Percentiles rank a stretch among this genome's conserved stretches.
phyloP scores from a whole-genome alignment of 1,139 yeast species.

The Zygoascus sp. region DNA sequence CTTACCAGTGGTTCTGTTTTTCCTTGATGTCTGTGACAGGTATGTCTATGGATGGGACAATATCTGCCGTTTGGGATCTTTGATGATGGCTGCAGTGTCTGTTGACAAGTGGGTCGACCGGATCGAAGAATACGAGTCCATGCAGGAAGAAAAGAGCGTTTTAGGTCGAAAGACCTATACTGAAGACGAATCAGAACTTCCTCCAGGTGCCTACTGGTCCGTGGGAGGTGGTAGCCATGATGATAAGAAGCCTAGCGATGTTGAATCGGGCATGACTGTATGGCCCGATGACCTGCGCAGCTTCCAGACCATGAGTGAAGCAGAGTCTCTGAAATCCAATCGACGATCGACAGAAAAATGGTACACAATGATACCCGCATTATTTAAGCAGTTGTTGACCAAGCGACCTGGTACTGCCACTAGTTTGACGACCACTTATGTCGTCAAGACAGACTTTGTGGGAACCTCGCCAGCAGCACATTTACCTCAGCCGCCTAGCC shows the following conservation, averaged over 20 bases:
- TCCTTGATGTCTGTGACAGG: constrained; percentile 69
- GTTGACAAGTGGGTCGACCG: constrained; percentile 91
- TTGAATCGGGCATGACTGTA: background rate
- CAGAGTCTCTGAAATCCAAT: background rate
- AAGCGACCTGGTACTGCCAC: constrained; percentile 7
- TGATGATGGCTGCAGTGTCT: constrained; percentile 44
- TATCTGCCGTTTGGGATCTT: constrained; percentile 59
- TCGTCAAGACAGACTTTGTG: background rate
- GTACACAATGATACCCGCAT: background rate
- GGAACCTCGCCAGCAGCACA: background rate
- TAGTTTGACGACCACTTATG: constrained; percentile 4
- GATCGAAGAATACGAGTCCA: constrained; percentile 53
- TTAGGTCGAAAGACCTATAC: constrained; percentile 74
- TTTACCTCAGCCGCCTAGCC: background rate
- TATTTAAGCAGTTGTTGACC: background rate
- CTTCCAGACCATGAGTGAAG: background rate
- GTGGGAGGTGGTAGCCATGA: background rate
- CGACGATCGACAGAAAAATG: background rate
- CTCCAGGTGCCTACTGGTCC: constrained; percentile 1
- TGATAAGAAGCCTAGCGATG: background rate
- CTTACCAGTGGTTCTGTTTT: constrained; percentile 67
- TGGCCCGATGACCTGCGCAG: background rate
- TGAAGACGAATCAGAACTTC: constrained; percentile 43
- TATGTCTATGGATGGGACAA: constrained; percentile 72
- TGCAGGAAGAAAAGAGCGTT: constrained; percentile 66